phyloP scores from a whole-genome alignment of 306 rosid genomes.

The Casuarina cunninghamiana region DNA sequence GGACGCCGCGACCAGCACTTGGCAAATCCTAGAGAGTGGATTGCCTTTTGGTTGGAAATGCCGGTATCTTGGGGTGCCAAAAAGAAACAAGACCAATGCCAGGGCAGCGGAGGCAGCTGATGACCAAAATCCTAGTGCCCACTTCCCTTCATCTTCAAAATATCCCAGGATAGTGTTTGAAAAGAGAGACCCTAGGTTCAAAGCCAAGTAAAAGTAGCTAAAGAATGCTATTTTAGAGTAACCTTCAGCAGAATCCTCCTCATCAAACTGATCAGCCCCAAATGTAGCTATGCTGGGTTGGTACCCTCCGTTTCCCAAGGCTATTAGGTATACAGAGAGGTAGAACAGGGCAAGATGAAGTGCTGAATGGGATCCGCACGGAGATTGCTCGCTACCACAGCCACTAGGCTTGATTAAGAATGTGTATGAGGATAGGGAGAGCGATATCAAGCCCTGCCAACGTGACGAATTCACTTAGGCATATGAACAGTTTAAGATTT shows the following conservation, averaged over 20 bases:
- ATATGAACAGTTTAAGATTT: not conserved
- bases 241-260: slow-evolving; percentile 57
- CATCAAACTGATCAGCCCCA: slow-evolving; percentile 91
- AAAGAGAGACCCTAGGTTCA: slow-evolving; percentile 75
- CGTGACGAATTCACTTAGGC: not conserved
- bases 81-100: slow-evolving; percentile 66
- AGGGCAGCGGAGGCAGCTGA: slow-evolving; percentile 65
- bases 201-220: slow-evolving; percentile 80
- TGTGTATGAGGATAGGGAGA: slow-evolving; percentile 57
- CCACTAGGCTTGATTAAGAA: slow-evolving; percentile 64
- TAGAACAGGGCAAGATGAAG: slow-evolving; percentile 42
- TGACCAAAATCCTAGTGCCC: slow-evolving; percentile 86
- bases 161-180: slow-evolving; percentile 79
- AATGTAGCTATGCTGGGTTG: slow-evolving; percentile 82
- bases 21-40: slow-evolving; percentile 67
- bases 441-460: slow-evolving; percentile 57
- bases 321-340: slow-evolving; percentile 60
- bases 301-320: slow-evolving; percentile 85
- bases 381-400: slow-evolving; percentile 54
- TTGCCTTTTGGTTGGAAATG: slow-evolving; percentile 66
- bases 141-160: slow-evolving; percentile 69
- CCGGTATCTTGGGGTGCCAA: slow-evolving; percentile 69
- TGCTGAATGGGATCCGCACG: slow-evolving; percentile 53
- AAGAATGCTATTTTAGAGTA: slow-evolving; percentile 68
- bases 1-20: slow-evolving; percentile 57